Conservation (phyloP, 495 filamentous ascomycete genomes). For the Penicillium bialowiezense region DNA sequence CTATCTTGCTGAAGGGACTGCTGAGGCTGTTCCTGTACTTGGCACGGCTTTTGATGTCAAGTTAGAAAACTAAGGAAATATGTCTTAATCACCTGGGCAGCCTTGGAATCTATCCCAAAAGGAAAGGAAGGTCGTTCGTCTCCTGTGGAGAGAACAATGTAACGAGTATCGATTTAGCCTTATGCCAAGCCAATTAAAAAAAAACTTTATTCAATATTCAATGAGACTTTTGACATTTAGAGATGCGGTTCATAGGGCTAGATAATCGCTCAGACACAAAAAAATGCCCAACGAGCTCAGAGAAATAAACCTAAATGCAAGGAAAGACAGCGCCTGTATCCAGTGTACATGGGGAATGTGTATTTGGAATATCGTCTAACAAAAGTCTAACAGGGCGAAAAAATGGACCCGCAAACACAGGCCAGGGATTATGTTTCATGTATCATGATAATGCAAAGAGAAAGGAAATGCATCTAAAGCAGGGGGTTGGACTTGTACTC, state of each 20-base stretch:
- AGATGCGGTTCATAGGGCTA: too few relatives aligned
- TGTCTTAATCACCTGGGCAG: too few relatives aligned
- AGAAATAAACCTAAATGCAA: too few relatives aligned
- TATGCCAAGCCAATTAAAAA: neutral
- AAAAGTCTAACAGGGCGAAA: conserved; percentile 15
- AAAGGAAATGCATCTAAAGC: conserved; percentile 42
- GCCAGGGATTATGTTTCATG: conserved; percentile 3
- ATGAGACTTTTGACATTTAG: neutral
- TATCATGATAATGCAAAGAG: conserved; percentile 9
- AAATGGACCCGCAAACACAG: conserved; percentile 1
- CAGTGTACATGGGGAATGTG: conserved; percentile 18
- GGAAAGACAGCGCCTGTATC: neutral
- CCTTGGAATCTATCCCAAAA: too few relatives aligned
- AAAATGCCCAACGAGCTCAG: too few relatives aligned
- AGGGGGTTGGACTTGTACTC: conserved; percentile 65
- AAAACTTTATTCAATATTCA: neutral
- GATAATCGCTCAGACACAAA: too few relatives aligned
- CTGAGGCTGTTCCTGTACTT: conserved; percentile 1
- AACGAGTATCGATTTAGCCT: conserved; percentile 3
- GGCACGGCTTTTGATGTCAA: neutral
- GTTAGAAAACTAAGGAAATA: conserved; percentile 2
- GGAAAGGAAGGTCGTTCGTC: too few relatives aligned
- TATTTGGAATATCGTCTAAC: conserved; percentile 11
- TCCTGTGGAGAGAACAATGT: too few relatives aligned
- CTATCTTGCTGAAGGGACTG: neutral